phyloP scores from a whole-genome alignment of 2,329 filamentous ascomycete species.

The Cordyceps militaris region DNA sequence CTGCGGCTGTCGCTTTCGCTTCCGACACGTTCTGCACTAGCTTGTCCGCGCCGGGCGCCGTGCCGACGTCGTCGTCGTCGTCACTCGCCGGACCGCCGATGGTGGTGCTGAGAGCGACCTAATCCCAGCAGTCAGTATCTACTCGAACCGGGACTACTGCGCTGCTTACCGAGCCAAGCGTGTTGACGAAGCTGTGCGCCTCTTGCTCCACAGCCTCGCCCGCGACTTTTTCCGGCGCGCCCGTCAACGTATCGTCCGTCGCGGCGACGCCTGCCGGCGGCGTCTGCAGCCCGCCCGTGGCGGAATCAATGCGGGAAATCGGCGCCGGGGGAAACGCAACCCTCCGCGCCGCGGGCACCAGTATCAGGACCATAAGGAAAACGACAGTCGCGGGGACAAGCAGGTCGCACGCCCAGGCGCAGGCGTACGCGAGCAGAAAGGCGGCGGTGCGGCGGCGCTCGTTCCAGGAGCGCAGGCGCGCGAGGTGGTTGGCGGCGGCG shows the following conservation, averaged over 20 bases:
- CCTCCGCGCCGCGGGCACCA: conserved; percentile 51
- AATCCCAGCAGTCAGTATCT: conserved; percentile 17
- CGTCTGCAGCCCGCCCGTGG: conserved; percentile 64
- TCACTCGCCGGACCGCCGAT: conserved; percentile 64
- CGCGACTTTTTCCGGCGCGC: conserved; percentile 70
- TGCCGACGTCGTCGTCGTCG: conserved; percentile 15
- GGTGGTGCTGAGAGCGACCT: conserved; percentile 63
- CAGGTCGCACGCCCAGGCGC: conserved; percentile 63
- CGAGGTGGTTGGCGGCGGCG: conserved; percentile 60
- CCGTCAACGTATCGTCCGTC: conserved; percentile 65
- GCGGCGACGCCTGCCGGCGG: conserved; percentile 66
- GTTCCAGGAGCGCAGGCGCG: conserved; percentile 67
- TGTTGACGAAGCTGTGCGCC: conserved; percentile 67
- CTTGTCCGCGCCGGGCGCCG: conserved; percentile 1
- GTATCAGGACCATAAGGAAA: conserved; percentile 54
- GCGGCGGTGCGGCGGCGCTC: conserved; percentile 59
- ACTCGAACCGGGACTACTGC: no score
- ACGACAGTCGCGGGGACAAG: conserved; percentile 52
- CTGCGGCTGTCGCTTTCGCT: conserved; percentile 29
- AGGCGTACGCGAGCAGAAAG: conserved; percentile 45
- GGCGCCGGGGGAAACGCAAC: conserved; percentile 69
- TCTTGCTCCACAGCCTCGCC: conserved; percentile 75
- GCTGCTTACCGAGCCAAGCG: conserved; percentile 35
- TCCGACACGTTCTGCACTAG: conserved; percentile 23
- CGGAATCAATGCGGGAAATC: conserved; percentile 58